A percentile compares a stretch with the other conserved stretches of the same genome.
phyloP scores from a whole-genome alignment of 805 yeast species.

The Phaffomyces thermotolerans region DNA sequence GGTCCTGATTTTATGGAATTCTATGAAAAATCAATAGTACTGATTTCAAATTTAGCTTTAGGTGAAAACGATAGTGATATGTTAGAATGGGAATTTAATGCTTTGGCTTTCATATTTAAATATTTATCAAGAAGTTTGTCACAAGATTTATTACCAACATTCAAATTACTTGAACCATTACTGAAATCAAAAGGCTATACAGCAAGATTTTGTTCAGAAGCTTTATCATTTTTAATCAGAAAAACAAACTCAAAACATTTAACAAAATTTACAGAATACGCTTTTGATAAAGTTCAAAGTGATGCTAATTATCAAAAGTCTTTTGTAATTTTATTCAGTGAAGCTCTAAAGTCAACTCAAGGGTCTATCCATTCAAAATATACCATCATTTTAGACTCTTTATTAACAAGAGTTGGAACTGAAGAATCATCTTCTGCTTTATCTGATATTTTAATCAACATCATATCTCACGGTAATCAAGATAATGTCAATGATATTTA shows the following conservation, averaged over 20 bases:
- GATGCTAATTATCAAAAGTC: slow-evolving; percentile 49
- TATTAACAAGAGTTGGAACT: slow-evolving; percentile 28
- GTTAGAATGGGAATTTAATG: slow-evolving; percentile 78
- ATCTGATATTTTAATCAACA: slow-evolving; percentile 49
- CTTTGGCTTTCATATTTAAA: slow-evolving; percentile 84
- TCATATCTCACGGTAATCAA: slow-evolving; percentile 44
- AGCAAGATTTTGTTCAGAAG: slow-evolving; percentile 83
- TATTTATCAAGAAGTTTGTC: slow-evolving; percentile 64
- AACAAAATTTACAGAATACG: slow-evolving; percentile 35
- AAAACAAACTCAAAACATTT: slow-evolving; percentile 50
- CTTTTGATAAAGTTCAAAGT: slow-evolving; percentile 33
- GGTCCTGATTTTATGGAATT: slow-evolving; percentile 84
- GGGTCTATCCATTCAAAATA: slow-evolving; percentile 73
- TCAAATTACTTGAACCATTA: slow-evolving; percentile 54
- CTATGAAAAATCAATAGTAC: slow-evolving; percentile 45
- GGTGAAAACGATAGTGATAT: slow-evolving; percentile 48
- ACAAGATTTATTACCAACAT: slow-evolving; percentile 62
- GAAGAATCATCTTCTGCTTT: slow-evolving; percentile 34
- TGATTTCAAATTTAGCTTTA: slow-evolving; percentile 44
- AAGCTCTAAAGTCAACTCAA: slow-evolving; percentile 65
- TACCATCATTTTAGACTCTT: slow-evolving; percentile 36
- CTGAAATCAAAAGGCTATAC: slow-evolving; percentile 59
- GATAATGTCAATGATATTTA: slow-evolving; percentile 44
- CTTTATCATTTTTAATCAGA: slow-evolving; percentile 74
- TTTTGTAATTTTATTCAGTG: slow-evolving; percentile 55